These are phyloP conservation scores for Leucosporidium scottii DNA, from an alignment of 768 basidiomycete species.

Conservation along the genomic window DNA sequence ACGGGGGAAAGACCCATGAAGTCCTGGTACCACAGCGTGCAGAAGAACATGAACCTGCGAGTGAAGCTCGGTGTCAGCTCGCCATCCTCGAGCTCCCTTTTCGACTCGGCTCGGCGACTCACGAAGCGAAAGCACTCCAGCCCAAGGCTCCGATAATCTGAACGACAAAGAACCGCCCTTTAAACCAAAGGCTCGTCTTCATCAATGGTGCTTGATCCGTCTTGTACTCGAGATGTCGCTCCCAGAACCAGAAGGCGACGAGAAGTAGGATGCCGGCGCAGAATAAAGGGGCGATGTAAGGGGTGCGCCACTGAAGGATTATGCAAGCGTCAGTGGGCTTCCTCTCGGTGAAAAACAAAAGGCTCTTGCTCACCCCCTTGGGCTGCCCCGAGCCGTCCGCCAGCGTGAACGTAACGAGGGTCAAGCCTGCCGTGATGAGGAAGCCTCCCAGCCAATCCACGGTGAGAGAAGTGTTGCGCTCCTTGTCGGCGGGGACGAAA, in stretches of 20 bases:
- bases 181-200: constrained; percentile 14
- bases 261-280: constrained; percentile 57
- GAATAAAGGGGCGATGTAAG: constrained; percentile 61
- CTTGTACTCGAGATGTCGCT: constrained; percentile 52
- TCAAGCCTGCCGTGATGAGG: constrained; percentile 58
- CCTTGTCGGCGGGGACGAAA: constrained; percentile 57
- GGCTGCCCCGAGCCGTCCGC: constrained; percentile 59
- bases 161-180: constrained; percentile 7
- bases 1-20: constrained; percentile 10
- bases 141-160: constrained; percentile 16
- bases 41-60: constrained; percentile 12
- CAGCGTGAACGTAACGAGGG: constrained; percentile 65
- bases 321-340: not conserved
- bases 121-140: constrained; percentile 5
- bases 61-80: not conserved
- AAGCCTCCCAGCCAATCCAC: constrained; percentile 73
- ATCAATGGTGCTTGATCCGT: constrained; percentile 9
- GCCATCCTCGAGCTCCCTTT: too few relatives aligned
- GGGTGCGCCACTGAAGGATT: constrained; percentile 11
- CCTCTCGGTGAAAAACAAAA: not conserved
- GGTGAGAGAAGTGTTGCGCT: constrained; percentile 40
- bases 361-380: constrained; percentile 39
- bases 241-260: constrained; percentile 58
- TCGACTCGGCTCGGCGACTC: not conserved
- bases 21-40: constrained; percentile 3